A percentile compares a stretch with the other conserved stretches of the same genome.
phyloP scores from a whole-genome alignment of 441 rosid species.

The Adansonia rubrostipa region DNA sequence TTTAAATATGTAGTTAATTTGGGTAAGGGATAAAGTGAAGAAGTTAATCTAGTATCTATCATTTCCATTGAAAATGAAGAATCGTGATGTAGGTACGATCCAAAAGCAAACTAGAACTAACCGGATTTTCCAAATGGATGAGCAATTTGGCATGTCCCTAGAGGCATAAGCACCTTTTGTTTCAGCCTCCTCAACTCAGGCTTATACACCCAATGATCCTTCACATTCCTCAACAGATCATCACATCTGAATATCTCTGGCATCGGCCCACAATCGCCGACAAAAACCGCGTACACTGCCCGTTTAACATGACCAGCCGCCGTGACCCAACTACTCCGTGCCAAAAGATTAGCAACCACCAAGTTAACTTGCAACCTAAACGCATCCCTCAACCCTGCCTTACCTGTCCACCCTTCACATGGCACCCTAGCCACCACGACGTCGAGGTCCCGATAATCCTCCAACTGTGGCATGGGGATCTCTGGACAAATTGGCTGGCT shows the following conservation, averaged over 20 bases:
- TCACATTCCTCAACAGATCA: constrained; percentile 57
- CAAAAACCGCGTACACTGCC: constrained; percentile 54
- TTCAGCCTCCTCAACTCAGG: constrained; percentile 55
- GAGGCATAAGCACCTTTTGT: constrained; percentile 68
- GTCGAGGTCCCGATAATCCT: constrained; percentile 52
- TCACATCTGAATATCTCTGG: constrained; percentile 75
- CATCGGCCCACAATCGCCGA: constrained; percentile 84
- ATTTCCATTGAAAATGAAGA: too few species aligned
- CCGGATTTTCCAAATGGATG: constrained; percentile 48
- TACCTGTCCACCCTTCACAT: constrained; percentile 47
- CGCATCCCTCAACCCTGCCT: constrained; percentile 62
- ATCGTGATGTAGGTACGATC: not conserved
- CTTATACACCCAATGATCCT: constrained; percentile 62
- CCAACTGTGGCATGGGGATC: constrained; percentile 61
- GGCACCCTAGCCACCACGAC: constrained; percentile 70
- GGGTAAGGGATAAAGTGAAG: too few species aligned
- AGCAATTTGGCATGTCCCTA: constrained; percentile 79
- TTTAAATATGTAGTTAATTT: too few species aligned
- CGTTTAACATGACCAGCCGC: constrained; percentile 31
- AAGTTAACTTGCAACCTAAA: constrained; percentile 72
- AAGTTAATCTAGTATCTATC: too few species aligned
- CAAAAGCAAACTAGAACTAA: constrained; percentile 24
- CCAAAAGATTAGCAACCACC: constrained; percentile 72
- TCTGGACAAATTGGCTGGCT: constrained; percentile 56
- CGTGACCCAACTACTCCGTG: constrained; percentile 37